Evolutionary conservation across 306 rosid species (phyloP).

Genomic region (Argentina anserina): DNA sequence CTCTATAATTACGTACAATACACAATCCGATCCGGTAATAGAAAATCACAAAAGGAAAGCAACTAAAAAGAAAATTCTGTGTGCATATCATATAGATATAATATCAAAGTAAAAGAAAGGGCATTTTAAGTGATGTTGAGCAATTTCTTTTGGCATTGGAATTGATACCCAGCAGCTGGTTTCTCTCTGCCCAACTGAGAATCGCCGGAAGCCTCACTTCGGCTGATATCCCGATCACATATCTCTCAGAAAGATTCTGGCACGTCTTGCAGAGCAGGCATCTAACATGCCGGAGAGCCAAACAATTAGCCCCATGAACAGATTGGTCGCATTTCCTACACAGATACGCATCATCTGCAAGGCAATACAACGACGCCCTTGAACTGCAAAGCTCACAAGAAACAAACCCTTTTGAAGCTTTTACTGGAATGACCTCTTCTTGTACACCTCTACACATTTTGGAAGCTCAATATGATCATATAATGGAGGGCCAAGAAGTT

Average conservation of each 20-base stretch:
- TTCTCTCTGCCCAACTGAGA: slow-evolving; percentile 23
- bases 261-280: slow-evolving; percentile 65
- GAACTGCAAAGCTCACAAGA: slow-evolving; percentile 62
- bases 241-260: slow-evolving; percentile 54
- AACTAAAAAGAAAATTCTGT: neutral
- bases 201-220: slow-evolving; percentile 41
- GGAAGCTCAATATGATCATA: slow-evolving; percentile 2
- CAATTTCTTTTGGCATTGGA: slow-evolving; percentile 20
- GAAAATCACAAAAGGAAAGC: neutral
- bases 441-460: slow-evolving; percentile 66
- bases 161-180: slow-evolving; percentile 14
- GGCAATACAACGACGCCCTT: slow-evolving; percentile 64
- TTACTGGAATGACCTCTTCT: slow-evolving; percentile 21
- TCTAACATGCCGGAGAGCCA: slow-evolving; percentile 67
- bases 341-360: slow-evolving; percentile 66
- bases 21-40: neutral
- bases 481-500: slow-evolving; percentile 9
- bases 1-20: neutral
- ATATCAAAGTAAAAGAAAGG: slow-evolving; percentile 34
- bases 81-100: neutral
- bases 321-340: slow-evolving; percentile 64
- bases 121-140: slow-evolving; percentile 18
- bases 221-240: slow-evolving; percentile 44
- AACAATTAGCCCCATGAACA: slow-evolving; percentile 81
- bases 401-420: neutral